Evolutionary conservation across 768 basidiomycete species (phyloP).

Genomic region (Cystofilobasidium capitatum): DNA sequence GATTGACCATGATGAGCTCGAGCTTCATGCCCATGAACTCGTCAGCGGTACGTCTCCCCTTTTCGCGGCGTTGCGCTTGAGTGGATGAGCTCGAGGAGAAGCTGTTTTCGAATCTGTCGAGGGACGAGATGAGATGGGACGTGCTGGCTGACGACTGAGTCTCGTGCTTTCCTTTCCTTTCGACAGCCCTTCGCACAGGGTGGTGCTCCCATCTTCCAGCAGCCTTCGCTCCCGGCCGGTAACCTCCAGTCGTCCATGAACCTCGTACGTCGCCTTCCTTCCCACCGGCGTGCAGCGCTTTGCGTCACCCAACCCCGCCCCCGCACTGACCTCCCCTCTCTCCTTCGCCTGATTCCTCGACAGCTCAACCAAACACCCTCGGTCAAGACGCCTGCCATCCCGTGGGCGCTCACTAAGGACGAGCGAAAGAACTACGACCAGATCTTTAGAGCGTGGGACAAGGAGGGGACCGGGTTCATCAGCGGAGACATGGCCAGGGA

Average conservation of each 20-base stretch:
- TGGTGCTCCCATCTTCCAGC: slow-evolving; percentile 52
- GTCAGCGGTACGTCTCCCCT: slow-evolving; percentile 32
- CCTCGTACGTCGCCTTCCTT: slow-evolving; percentile 8
- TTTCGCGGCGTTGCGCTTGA: slow-evolving; percentile 18
- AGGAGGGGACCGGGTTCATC: slow-evolving; percentile 70
- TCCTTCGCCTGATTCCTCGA: not conserved
- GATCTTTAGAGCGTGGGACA: slow-evolving; percentile 96
- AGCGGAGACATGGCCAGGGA: slow-evolving; percentile 72
- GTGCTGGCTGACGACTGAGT: slow-evolving; percentile 14
- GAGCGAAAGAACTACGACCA: slow-evolving; percentile 96
- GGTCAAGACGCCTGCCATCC: slow-evolving; percentile 56
- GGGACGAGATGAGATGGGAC: not conserved
- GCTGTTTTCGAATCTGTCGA: not conserved
- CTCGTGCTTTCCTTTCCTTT: not conserved
- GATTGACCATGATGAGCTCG: slow-evolving; percentile 77
- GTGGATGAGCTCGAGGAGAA: not conserved
- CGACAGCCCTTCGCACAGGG: slow-evolving; percentile 36
- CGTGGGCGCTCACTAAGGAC: slow-evolving; percentile 74
- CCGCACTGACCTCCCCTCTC: not conserved
- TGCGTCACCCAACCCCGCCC: not conserved
- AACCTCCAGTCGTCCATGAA: slow-evolving; percentile 58
- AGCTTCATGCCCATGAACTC: slow-evolving; percentile 69
- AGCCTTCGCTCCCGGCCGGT: slow-evolving; percentile 48
- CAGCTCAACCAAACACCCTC: slow-evolving; percentile 69
- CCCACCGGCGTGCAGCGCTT: not conserved